A percentile compares a stretch with the other conserved stretches of the same genome.
Conservation (phyloP, 129 eudicot species). For the Flaveria brownii region DNA sequence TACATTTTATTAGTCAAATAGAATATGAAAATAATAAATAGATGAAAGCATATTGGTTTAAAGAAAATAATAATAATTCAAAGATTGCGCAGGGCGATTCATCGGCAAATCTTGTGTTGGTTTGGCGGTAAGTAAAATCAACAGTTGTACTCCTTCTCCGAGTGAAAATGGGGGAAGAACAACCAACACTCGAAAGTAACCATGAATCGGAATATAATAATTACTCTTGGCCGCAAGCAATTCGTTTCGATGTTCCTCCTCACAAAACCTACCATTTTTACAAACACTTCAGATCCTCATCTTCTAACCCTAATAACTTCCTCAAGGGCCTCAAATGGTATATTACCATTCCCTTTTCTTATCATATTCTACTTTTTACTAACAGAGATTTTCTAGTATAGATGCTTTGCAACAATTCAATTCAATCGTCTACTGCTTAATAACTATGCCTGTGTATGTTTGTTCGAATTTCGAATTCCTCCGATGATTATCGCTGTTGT, state of each 20-base stretch:
- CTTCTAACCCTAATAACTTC: conserved; percentile 73
- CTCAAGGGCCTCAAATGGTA: conserved; percentile 83
- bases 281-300: conserved; percentile 55
- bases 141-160: background rate
- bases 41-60: too few relatives aligned
- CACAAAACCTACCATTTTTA: conserved; percentile 65
- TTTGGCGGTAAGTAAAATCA: background rate
- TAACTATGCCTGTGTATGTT: background rate
- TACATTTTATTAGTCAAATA: too few relatives aligned
- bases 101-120: background rate
- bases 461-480: background rate
- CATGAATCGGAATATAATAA: background rate
- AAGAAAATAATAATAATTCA: too few relatives aligned
- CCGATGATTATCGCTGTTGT: background rate
- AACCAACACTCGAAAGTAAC: conserved; percentile 18
- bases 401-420: background rate
- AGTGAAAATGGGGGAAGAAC: conserved; percentile 16
- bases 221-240: conserved; percentile 56
- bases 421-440: background rate
- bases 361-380: too few relatives aligned
- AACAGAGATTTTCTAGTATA: too few relatives aligned
- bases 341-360: background rate
- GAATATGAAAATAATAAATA: too few relatives aligned
- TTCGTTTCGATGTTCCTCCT: conserved; percentile 60
- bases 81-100: too few relatives aligned